phyloP scores from a whole-genome alignment of 257 asterid genomes.

The Mitragyna speciosa region DNA sequence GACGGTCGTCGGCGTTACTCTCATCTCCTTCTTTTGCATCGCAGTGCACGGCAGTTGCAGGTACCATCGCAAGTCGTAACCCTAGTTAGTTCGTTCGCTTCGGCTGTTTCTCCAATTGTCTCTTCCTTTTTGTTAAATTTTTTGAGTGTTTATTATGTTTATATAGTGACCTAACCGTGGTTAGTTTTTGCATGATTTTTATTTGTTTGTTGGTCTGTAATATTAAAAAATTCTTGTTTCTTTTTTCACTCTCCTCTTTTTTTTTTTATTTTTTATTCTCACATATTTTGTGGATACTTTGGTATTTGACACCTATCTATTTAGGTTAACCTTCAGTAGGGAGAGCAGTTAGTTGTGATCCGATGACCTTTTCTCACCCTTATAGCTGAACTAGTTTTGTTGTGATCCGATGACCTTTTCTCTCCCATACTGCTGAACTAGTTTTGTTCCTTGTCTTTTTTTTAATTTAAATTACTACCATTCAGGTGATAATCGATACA shows the following conservation, averaged over 20 bases:
- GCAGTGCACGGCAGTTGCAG: not conserved
- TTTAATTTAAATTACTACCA: not conserved
- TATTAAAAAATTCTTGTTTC: not conserved
- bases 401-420: not conserved
- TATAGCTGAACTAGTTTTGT: too few species aligned
- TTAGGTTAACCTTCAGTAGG: not conserved
- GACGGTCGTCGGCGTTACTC: not conserved
- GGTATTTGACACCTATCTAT: too few species aligned
- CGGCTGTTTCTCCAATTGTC: not conserved
- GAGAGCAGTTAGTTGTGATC: not conserved
- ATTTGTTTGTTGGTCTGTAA: not conserved
- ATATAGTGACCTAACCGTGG: not conserved
- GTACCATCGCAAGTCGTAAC: constrained; percentile 11
- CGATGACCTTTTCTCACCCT: not conserved
- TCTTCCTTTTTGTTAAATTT: not conserved
- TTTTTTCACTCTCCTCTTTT: too few species aligned
- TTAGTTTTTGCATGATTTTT: too few species aligned
- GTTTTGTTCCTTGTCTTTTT: not conserved
- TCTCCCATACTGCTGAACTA: too few species aligned
- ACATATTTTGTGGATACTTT: too few species aligned
- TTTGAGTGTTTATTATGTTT: not conserved
- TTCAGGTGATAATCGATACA: not conserved
- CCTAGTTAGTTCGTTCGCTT: constrained; percentile 5
- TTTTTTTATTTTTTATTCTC: not conserved
- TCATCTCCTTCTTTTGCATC: not conserved